Evolutionary conservation across 2,329 filamentous ascomycete species (phyloP), one percentile per base, ranked within the genome.

Genomic region (Aspergillus sp.): DNA sequence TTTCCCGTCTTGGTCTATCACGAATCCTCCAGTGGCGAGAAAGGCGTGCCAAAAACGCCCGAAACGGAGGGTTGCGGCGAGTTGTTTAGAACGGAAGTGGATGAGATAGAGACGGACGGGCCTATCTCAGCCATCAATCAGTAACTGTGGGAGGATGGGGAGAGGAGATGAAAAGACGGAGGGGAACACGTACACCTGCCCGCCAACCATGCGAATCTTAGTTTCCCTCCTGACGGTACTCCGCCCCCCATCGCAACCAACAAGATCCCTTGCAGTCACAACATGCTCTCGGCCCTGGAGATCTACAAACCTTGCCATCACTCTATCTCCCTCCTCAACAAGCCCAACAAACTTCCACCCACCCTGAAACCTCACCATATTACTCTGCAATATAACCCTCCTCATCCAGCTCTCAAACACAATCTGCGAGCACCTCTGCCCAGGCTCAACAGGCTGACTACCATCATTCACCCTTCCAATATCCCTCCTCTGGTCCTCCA

Each of bases 401-500:
- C 69, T 69, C 39, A 78, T 60, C 68, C 69, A 78, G 3, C 62
- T 61, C 26, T 75, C 71, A 17, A 78, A 68, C 8, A 73, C 59
- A 20, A 66, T 64, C 50, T 72, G 70, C 20, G 72, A 74, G 26
- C 67, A 64, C n/a, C 72, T 55, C 56, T 72, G 71, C 30, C 64
- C 64, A 1, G 72, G 67, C 53, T 75, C 72, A 2, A 59, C 54
- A 6, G 73, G 67, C 50, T 65, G 57, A 3, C 62, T 61, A 3
- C 74, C 74, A 55, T 76, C 71, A 53, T 76, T 75, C 4, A 64
- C 50, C 3, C 56, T 42, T 20, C 53, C 47, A 43, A 69, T 72
- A 15, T 61, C 54, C 4, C 56, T 30, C 12, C 64, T 59, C 53
- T 64, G 50, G 12, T 53, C 41, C 5, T 6, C 20, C 13, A 53